Percentiles rank a stretch among this genome's conserved stretches.
These are phyloP conservation scores for Serendipita sp. DNA, from an alignment of 768 basidiomycete species.

Conservation along the genomic window DNA sequence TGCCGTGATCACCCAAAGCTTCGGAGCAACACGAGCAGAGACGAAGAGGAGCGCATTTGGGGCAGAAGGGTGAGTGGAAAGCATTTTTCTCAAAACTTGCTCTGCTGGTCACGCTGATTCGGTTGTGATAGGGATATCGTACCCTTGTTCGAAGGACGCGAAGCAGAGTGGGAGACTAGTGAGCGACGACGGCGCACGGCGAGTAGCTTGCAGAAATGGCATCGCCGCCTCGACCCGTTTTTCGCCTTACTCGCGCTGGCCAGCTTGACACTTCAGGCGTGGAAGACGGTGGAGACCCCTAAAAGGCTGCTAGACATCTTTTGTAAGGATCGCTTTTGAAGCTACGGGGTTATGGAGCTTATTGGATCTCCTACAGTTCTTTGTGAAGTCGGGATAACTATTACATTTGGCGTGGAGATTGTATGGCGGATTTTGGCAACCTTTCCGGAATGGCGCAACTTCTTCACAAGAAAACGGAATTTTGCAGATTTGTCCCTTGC, in stretches of 20 bases:
- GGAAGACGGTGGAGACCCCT: slow-evolving; percentile 37
- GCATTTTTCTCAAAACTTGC: neutral
- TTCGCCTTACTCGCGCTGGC: slow-evolving; percentile 65
- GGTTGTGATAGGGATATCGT: neutral
- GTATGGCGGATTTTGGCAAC: slow-evolving; percentile 50
- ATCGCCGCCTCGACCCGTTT: slow-evolving; percentile 19
- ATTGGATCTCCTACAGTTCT: slow-evolving; percentile 30
- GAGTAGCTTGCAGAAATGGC: slow-evolving; percentile 32
- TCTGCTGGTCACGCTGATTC: neutral
- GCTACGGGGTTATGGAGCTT: slow-evolving; percentile 10
- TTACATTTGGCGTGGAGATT: slow-evolving; percentile 83
- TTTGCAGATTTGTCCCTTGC: slow-evolving; percentile 65
- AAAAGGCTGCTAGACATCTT: slow-evolving; percentile 10
- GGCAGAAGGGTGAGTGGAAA: slow-evolving; percentile 28
- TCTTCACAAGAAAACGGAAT: slow-evolving; percentile 45
- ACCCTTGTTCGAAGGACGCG: slow-evolving; percentile 14
- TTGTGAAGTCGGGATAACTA: slow-evolving; percentile 60
- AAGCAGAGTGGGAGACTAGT: slow-evolving; percentile 45
- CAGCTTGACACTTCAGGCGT: slow-evolving; percentile 58
- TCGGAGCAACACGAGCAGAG: slow-evolving; percentile 69
- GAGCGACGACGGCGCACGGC: slow-evolving; percentile 26
- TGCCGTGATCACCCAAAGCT: slow-evolving; percentile 90
- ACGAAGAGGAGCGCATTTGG: slow-evolving; percentile 89
- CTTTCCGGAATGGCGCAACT: slow-evolving; percentile 69
- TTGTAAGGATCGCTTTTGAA: slow-evolving; percentile 22